Evolutionary conservation across 2,329 filamentous ascomycete species (phyloP), one percentile per base, ranked within the genome.

Genomic region (Alternaria panax): DNA sequence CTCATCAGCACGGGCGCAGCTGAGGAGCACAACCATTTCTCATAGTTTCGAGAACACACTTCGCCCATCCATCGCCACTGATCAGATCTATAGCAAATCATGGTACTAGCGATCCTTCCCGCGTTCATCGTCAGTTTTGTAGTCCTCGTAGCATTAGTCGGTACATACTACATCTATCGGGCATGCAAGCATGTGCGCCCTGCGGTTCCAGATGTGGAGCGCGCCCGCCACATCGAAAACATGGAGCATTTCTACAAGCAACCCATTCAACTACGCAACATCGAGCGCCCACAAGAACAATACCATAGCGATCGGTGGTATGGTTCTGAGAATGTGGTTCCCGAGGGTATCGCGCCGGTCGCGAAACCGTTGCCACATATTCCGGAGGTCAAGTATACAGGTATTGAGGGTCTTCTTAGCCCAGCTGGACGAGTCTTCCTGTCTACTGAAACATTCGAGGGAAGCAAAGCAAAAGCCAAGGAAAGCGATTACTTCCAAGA

Each of bases 351-450:
- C 28, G 45, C 45, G 25, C 40, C 40, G 14, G 25, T 25, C 16
- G 40, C 38, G 28, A 55, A 45, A 16, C 18, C 51, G 14, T 24
- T 55, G 7, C 40, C 54, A 16, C 28, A 24, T 27, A 25, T 18
- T 11, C 40, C 41, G 3, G 9, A 27, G 6, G 24, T 60, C 12
- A 32, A 51, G 18, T 47, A 41, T 5, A 43, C 47, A 2, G 57
- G 53, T 3, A 47, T 53, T 5, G 47, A 57, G n/a, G 47, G 53
- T 5, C 32, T 60, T 12, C n/a, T 60, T 11, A 52, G 41, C 16
- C 30, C 24, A 16, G 40, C 57, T 30, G 30, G 30, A 0, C 40
- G 30, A 14, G 46, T 59, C 8, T 52, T 46, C 3, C 12, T 38
- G 12, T 32, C 22, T 22, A 20, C 27, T 12, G 28, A 27, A 7